These are phyloP conservation scores for Takashimella tepidaria DNA, from an alignment of 1,284 basidiomycete species.

Conservation along the genomic window DNA sequence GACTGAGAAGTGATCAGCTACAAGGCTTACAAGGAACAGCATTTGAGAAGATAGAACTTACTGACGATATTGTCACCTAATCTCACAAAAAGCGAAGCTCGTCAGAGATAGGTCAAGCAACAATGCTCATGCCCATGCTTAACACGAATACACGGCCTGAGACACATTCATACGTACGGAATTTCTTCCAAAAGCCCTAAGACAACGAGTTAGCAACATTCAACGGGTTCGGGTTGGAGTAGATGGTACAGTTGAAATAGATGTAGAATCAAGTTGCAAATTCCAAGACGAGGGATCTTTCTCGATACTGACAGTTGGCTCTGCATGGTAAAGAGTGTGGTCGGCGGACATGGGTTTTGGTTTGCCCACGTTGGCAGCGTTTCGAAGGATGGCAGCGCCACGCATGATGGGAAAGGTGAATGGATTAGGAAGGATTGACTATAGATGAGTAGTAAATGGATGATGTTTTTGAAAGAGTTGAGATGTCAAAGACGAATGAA, in stretches of 20 bases:
- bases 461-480: not conserved
- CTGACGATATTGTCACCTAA: conserved; percentile 76
- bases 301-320: conserved; percentile 61
- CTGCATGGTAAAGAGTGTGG: conserved; percentile 78
- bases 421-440: not conserved
- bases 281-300: not conserved
- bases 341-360: conserved; percentile 56
- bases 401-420: conserved; percentile 11
- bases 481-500: not conserved
- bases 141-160: too few species aligned
- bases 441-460: not conserved
- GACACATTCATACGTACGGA: conserved; percentile 70
- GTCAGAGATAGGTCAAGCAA: too few species aligned
- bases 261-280: not conserved
- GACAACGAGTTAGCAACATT: conserved; percentile 13
- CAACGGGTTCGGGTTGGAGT: too few species aligned
- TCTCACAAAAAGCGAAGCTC: too few species aligned
- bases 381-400: conserved; percentile 28
- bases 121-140: too few species aligned
- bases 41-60: too few species aligned
- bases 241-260: not conserved
- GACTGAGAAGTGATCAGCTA: conserved; percentile 39
- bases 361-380: conserved; percentile 31
- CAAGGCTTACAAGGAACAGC: too few species aligned
- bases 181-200: conserved; percentile 83